phyloP scores from a whole-genome alignment of 2,329 filamentous ascomycete species.

The Aureobasidium sp. region DNA sequence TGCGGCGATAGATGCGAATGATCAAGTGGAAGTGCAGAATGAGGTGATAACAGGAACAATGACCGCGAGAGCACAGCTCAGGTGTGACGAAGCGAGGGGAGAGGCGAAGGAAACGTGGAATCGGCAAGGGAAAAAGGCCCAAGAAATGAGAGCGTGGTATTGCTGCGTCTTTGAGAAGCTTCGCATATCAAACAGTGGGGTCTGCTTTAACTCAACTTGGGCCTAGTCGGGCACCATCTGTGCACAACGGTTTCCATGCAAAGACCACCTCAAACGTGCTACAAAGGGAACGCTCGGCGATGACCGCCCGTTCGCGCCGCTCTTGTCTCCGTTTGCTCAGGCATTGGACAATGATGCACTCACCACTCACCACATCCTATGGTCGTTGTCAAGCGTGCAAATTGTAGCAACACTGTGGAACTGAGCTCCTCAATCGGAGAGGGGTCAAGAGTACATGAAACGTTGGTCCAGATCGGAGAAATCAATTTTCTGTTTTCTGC shows the following conservation, averaged over 20 bases:
- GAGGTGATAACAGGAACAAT: not conserved
- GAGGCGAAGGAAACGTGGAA: not conserved
- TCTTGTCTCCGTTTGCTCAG: not conserved
- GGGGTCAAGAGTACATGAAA: too few species aligned
- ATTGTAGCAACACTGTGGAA: not conserved
- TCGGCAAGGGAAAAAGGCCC: conserved; percentile 7
- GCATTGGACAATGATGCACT: not conserved
- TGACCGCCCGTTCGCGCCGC: not conserved
- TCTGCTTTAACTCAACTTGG: conserved; percentile 9
- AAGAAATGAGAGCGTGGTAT: conserved; percentile 7
- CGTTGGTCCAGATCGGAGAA: not conserved
- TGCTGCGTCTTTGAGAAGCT: conserved; percentile 1
- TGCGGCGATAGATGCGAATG: not conserved
- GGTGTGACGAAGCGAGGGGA: not conserved
- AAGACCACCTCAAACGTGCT: conserved; percentile 10
- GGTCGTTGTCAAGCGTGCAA: not conserved
- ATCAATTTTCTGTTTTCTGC: not conserved
- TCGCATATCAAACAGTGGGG: conserved; percentile 14
- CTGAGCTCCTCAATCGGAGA: too few species aligned
- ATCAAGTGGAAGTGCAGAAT: not conserved
- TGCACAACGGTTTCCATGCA: not conserved
- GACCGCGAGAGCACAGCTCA: not conserved
- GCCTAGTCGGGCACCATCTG: conserved; percentile 3
- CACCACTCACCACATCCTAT: not conserved
- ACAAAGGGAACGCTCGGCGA: not conserved